Evolutionary conservation across 768 basidiomycete species (phyloP).

Genomic region (Galerina marginata): DNA sequence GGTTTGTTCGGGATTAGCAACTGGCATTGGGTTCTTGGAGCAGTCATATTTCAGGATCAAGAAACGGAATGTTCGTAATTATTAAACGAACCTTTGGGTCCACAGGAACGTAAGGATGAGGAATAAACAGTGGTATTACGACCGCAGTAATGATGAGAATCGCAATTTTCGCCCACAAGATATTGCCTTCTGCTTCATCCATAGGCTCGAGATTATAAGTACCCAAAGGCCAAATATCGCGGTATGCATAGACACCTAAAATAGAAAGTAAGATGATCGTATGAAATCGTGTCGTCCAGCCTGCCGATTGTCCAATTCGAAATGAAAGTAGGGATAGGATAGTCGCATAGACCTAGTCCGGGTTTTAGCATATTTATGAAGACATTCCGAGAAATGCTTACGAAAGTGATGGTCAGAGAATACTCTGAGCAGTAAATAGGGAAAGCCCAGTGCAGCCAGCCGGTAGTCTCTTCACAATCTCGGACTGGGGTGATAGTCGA

Average conservation of each 20-base stretch:
- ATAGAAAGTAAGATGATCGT: constrained; percentile 34
- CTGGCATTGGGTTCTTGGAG: constrained; percentile 35
- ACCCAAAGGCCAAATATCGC: constrained; percentile 61
- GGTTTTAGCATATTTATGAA: not conserved
- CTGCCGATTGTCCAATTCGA: not conserved
- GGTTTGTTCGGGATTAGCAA: constrained; percentile 55
- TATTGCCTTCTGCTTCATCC: constrained; percentile 47
- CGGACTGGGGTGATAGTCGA: not conserved
- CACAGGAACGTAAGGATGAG: constrained; percentile 56
- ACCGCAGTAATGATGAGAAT: constrained; percentile 48
- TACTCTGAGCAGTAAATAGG: not conserved
- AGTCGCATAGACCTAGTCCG: not conserved
- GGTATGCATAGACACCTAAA: constrained; percentile 52
- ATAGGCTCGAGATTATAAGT: constrained; percentile 49
- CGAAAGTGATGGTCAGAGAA: not conserved
- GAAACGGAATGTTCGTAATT: not conserved
- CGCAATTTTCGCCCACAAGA: constrained; percentile 55
- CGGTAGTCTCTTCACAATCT: not conserved
- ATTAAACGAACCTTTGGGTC: constrained; percentile 45
- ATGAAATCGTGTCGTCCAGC: constrained; percentile 27
- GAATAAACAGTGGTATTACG: constrained; percentile 56
- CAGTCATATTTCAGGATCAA: not conserved
- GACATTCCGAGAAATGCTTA: not conserved
- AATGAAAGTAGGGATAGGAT: not conserved
- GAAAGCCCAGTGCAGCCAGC: not conserved